Base-by-base conservation (phyloP, 345 rosid species). In the Pseudoturritis turrita region DNA sequence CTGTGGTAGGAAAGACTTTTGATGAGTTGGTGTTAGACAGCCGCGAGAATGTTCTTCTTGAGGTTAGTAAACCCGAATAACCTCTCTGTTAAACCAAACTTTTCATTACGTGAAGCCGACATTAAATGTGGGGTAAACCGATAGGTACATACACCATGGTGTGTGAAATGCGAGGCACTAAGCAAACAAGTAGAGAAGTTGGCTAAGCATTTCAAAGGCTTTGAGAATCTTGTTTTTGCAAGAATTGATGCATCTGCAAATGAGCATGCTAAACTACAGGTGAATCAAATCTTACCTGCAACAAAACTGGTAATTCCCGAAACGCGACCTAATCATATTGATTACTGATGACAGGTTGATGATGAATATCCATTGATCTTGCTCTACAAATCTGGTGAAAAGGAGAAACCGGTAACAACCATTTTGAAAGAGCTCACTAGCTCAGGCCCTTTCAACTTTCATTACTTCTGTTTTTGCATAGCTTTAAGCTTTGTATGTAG, bases 101-200 rank as follows among this genome's bases (percentile, higher is more conserved):
- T 59, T 57, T 10, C 17, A 15, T 1, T 8, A 31, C 52, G 7
- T 47, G 61, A 35, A 8, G 10, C 26, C 3, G 15, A 13, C 14
- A 39, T 2, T 19, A 1, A 50, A 4, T 45, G 35, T 68, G 75
- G 23, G 54, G 35, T 7, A 33, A 68, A 56, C 28, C 23, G 7
- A 19, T 70, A 90, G 93, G 86, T 93, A n/a, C 72, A 86, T 65
- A 84, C 89, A 5, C 92, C 97, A n/a, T 93, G 97, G 97, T 90
- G 94, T 83, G 66, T 81, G 72, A 81, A 78, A 55, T 90, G 96
- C 39, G 92, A 90, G 72, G 78, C 89, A 3, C 68, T 83, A 26
- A 86, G 87, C 77, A 88, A 90, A 84, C 87, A 90, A 76, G 59
- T 90, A 0, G 88, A 85, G 81, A 93, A 85, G 81, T 65, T 93